phyloP scores from a whole-genome alignment of 352 stramenopile genomes.

The Globisporangium parvum region DNA sequence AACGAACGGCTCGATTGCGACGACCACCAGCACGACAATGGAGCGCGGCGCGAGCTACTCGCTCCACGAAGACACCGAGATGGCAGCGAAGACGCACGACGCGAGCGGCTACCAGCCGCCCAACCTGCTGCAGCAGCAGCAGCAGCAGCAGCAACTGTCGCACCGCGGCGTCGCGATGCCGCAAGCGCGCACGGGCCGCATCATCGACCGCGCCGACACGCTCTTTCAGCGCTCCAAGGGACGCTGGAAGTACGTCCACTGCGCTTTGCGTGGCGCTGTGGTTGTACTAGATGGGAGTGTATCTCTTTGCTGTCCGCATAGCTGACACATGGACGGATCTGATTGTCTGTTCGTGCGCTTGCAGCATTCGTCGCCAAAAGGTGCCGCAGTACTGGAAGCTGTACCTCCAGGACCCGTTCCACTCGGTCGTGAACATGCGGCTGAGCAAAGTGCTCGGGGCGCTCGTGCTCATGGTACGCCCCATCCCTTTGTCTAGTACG shows the following conservation, averaged over 20 bases:
- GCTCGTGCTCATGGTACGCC: constrained; percentile 26
- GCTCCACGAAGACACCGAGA: constrained; percentile 34
- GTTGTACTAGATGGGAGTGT: too few relatives aligned
- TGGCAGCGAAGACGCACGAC: constrained; percentile 10
- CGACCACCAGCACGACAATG: constrained; percentile 16
- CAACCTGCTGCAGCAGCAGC: constrained; percentile 1
- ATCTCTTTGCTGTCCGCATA: neutral
- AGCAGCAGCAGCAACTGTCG: neutral
- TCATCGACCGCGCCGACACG: constrained; percentile 70
- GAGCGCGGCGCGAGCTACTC: constrained; percentile 41
- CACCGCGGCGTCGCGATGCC: constrained; percentile 9
- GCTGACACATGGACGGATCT: neutral
- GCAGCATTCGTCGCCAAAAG: constrained; percentile 73
- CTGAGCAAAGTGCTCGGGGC: constrained; percentile 69
- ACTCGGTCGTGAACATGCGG: constrained; percentile 77
- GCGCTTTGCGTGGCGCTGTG: neutral
- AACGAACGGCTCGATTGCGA: neutral
- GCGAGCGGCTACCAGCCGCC: constrained; percentile 16
- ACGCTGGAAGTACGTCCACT: constrained; percentile 64
- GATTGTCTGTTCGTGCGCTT: neutral
- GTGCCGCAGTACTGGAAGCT: constrained; percentile 78
- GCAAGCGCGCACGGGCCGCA: constrained; percentile 36
- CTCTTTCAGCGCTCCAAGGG: constrained; percentile 62
- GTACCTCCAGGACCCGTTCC: constrained; percentile 81
- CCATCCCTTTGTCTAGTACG: constrained; percentile 5